Percentiles rank a stretch among this genome's conserved stretches.
phyloP scores from a whole-genome alignment of 2,329 filamentous ascomycete species.

The Fusarium graminum region DNA sequence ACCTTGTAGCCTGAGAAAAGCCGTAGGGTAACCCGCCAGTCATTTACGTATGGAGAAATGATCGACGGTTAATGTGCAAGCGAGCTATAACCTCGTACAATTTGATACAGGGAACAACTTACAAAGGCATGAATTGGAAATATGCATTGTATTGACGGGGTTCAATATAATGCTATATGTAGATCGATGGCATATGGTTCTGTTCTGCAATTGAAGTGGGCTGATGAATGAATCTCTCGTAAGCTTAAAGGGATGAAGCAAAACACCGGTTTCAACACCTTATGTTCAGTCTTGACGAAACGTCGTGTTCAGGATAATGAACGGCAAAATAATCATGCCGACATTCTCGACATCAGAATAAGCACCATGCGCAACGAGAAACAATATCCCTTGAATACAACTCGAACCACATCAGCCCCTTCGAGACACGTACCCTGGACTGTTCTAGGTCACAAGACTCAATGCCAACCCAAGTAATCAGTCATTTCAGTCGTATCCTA shows the following conservation, averaged over 20 bases:
- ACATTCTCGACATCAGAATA: background rate
- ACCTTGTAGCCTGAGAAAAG: background rate
- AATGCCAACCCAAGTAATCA: conserved; percentile 10
- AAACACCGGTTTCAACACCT: background rate
- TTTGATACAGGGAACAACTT: background rate
- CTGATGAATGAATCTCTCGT: background rate
- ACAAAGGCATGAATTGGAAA: background rate
- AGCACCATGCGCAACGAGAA: background rate
- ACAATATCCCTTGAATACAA: background rate
- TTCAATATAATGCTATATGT: background rate
- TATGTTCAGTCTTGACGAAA: background rate
- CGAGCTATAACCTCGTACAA: background rate
- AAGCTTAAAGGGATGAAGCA: background rate
- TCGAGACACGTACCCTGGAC: conserved; percentile 23
- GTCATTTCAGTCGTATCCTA: conserved; percentile 7
- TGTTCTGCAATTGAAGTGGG: background rate
- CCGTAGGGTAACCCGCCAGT: conserved; percentile 6
- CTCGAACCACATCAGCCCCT: conserved; percentile 7
- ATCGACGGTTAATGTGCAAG: conserved; percentile 4
- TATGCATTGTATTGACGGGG: background rate
- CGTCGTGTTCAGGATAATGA: background rate
- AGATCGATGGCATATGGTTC: no score
- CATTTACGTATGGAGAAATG: background rate
- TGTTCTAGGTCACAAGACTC: conserved; percentile 17
- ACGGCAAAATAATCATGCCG: background rate